These are phyloP conservation scores for Ganoderma meredithae DNA, from an alignment of 1,284 basidiomycete species.

Conservation along the genomic window DNA sequence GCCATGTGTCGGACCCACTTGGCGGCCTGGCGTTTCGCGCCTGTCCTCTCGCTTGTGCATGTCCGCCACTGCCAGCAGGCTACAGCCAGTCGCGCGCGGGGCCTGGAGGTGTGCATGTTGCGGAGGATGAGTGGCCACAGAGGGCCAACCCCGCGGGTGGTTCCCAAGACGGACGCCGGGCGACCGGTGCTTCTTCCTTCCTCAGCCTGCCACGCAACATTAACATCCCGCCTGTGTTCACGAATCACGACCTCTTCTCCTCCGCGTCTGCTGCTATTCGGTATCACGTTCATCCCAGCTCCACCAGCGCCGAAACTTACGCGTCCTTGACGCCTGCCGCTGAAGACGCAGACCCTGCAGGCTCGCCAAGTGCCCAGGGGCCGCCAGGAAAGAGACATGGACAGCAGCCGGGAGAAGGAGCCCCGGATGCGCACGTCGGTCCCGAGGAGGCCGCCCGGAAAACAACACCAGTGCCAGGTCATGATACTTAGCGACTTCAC, in stretches of 20 bases:
- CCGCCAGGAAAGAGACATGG: background rate
- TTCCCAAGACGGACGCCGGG: background rate
- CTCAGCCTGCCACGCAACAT: background rate
- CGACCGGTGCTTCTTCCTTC: background rate
- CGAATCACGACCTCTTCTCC: background rate
- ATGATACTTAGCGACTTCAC: background rate
- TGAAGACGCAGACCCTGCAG: background rate
- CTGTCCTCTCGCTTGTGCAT: background rate
- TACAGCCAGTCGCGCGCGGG: background rate
- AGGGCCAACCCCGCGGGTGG: background rate
- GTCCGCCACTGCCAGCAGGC: background rate
- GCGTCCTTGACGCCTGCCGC: background rate
- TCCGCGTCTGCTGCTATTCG: background rate
- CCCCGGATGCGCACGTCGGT: background rate
- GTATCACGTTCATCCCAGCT: background rate
- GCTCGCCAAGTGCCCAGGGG: background rate
- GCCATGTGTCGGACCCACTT: slow-evolving; percentile 8
- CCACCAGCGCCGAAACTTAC: background rate
- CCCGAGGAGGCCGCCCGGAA: background rate
- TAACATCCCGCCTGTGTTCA: background rate
- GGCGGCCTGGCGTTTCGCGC: slow-evolving; percentile 1
- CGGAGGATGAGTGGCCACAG: background rate
- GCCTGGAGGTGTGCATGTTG: background rate
- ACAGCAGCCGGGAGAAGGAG: background rate
- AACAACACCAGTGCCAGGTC: background rate